phyloP scores from a whole-genome alignment of 768 basidiomycete species.

The Russula dissimulans region DNA sequence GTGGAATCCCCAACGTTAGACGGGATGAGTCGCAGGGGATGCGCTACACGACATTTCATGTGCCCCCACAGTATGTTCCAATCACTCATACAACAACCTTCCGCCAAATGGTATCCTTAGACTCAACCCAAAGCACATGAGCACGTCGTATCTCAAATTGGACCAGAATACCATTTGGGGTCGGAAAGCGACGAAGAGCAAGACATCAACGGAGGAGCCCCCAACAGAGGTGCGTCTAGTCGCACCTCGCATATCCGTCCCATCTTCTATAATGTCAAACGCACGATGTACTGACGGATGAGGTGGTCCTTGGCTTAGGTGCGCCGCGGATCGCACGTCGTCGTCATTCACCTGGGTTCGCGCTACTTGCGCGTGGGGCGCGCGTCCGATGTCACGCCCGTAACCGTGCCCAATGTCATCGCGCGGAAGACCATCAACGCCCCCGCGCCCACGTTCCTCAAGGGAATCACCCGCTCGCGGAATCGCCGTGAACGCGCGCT shows the following conservation, averaged over 20 bases:
- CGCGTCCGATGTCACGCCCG: conserved; percentile 70
- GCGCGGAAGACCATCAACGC: conserved; percentile 52
- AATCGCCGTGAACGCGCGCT: conserved; percentile 27
- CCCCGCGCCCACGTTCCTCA: conserved; percentile 35
- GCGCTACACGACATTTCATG: conserved; percentile 72
- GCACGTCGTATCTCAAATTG: conserved; percentile 67
- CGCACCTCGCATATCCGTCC: neutral
- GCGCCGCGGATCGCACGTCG: conserved; percentile 68
- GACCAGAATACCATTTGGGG: conserved; percentile 70
- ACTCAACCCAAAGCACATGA: conserved; percentile 73
- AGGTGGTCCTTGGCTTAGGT: conserved; percentile 23
- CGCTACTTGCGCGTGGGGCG: conserved; percentile 63
- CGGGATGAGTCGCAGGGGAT: conserved; percentile 68
- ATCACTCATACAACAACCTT: neutral
- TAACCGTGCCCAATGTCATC: conserved; percentile 58
- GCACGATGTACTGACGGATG: neutral
- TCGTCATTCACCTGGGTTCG: conserved; percentile 76
- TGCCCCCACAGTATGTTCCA: conserved; percentile 42
- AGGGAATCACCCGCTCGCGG: conserved; percentile 48
- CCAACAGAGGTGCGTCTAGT: conserved; percentile 22
- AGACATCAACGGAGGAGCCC: conserved; percentile 11
- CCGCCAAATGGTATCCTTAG: conserved; percentile 28
- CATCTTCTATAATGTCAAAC: neutral
- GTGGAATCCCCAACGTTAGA: conserved; percentile 73
- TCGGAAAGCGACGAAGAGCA: conserved; percentile 43